phyloP scores from a whole-genome alignment of 2,329 filamentous ascomycete genomes.

The Hymenoscyphus linearis region DNA sequence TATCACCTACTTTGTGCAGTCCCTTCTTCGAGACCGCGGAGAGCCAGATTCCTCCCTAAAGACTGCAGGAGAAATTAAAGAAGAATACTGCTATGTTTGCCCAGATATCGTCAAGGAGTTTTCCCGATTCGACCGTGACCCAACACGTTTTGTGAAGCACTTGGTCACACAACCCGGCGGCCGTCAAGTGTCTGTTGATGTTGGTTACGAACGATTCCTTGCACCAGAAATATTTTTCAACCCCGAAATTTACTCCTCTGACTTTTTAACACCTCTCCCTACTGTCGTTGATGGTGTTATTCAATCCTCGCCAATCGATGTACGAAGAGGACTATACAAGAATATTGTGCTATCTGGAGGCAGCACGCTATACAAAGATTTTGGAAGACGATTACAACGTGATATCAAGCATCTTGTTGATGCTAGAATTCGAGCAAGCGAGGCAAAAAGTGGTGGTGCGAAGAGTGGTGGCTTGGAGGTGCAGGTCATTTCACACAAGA shows the following conservation, averaged over 20 bases:
- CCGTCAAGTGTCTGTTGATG: conserved; percentile 77
- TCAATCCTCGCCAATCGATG: conserved; percentile 95
- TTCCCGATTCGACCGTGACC: conserved; percentile 86
- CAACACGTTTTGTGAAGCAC: conserved; percentile 86
- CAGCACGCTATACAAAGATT: conserved; percentile 97
- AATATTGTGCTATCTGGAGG: conserved; percentile 98
- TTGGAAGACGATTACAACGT: conserved; percentile 89
- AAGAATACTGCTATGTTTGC: conserved; percentile 97
- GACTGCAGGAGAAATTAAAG: conserved; percentile 97
- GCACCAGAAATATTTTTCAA: conserved; percentile 99
- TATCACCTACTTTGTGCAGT: conserved; percentile 98
- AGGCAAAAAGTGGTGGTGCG: conserved; percentile 80
- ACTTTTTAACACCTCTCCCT: conserved; percentile 93
- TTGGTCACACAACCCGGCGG: conserved; percentile 81
- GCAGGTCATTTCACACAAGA: conserved; percentile 94
- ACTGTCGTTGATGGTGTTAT: conserved; percentile 95
- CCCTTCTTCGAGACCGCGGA: conserved; percentile 87
- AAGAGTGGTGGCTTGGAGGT: conserved; percentile 93
- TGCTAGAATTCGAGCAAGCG: conserved; percentile 84
- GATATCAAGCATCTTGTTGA: conserved; percentile 97
- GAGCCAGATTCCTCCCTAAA: conserved; percentile 96
- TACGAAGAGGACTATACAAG: conserved; percentile 95
- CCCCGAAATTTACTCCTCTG: conserved; percentile 97
- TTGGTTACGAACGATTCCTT: conserved; percentile 96
- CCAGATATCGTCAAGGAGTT: conserved; percentile 99